Conservation (phyloP, 495 filamentous ascomycete genomes). For the Penicillium cataractarum region DNA sequence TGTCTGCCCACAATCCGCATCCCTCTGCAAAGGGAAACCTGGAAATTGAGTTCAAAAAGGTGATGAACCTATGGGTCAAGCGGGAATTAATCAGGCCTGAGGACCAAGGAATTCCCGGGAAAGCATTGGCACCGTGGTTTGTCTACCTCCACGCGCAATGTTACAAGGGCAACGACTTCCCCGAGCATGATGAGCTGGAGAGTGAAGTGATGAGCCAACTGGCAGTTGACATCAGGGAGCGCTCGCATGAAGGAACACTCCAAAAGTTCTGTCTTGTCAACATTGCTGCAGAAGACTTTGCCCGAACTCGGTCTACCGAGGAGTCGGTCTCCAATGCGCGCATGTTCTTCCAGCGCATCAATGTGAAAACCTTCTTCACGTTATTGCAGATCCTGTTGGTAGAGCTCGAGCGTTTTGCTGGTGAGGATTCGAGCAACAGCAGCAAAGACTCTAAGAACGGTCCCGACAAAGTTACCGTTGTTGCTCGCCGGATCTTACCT, state of each 20-base stretch:
- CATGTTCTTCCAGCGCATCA: conserved; percentile 77
- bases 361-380: conserved; percentile 77
- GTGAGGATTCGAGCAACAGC: conserved; percentile 47
- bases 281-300: conserved; percentile 77
- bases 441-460: conserved; percentile 40
- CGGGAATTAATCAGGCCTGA: conserved; percentile 58
- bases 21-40: conserved; percentile 74
- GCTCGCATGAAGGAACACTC: conserved; percentile 64
- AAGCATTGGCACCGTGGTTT: conserved; percentile 75
- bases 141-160: conserved; percentile 85
- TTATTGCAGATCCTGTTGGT: conserved; percentile 73
- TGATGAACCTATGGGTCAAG: conserved; percentile 62
- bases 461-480: conserved; percentile 61
- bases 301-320: conserved; percentile 58
- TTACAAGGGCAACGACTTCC: conserved; percentile 71
- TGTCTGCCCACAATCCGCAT: conserved; percentile 72
- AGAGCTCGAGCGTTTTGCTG: conserved; percentile 62
- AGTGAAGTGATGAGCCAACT: conserved; percentile 80
- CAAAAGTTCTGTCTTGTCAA: conserved; percentile 85
- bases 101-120: conserved; percentile 53
- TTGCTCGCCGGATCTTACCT: conserved; percentile 68
- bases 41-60: conserved; percentile 77
- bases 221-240: conserved; percentile 70
- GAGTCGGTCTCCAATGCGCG: conserved; percentile 56
- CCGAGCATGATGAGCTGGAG: conserved; percentile 81